Evolutionary conservation across 2,329 filamentous ascomycete species (phyloP), one percentile per base, ranked within the genome.

Genomic region (Leptographium lundbergii): DNA sequence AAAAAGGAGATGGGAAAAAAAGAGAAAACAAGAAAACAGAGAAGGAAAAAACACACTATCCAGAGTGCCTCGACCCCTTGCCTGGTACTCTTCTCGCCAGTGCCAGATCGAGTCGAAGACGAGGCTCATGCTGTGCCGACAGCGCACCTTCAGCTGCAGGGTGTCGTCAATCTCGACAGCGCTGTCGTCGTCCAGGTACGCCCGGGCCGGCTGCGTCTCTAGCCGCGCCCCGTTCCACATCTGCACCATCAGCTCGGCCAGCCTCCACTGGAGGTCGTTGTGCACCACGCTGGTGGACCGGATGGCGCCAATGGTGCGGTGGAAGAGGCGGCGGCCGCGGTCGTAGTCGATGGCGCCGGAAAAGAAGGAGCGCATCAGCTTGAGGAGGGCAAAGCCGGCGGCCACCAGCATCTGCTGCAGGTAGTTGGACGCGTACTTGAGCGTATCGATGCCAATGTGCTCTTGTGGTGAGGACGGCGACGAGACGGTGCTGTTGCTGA

Each of bases 351-450:
- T 82, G n/a, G 84, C 83, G 64, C 80, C 80, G 48, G 85, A 79
- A 65, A 91, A 91, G 72, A 86, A 86, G 24, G 88, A 90, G 56
- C 85, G 82, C 72, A 91, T 85, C 59, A 92, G 77, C 67, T 91
- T 92, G 62, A 91, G 77, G 54, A 94, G 74, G 1, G 87, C 85
- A 66, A 91, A 91, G 4, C 86, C 85, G 6, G 86, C 87, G 2
- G 88, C 88, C n/a, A 91, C 82, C 59, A 91, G 82, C 86, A 92
- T 91, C 70, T 92, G 88, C 68, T 90, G 85, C 57, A 92, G 82
- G 70, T 91, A 91, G 68, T 87, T 89, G 63, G 82, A 86, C 29
- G 84, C 81, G 66, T 87, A 85, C 56, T 80, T 79, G 32, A 90
- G 74, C 56, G 86, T 78, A 55, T 78, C 77, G 9, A 81, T 77